These are phyloP conservation scores for Thozetella sp. DNA, from an alignment of 495 filamentous ascomycete species.

Conservation along the genomic window DNA sequence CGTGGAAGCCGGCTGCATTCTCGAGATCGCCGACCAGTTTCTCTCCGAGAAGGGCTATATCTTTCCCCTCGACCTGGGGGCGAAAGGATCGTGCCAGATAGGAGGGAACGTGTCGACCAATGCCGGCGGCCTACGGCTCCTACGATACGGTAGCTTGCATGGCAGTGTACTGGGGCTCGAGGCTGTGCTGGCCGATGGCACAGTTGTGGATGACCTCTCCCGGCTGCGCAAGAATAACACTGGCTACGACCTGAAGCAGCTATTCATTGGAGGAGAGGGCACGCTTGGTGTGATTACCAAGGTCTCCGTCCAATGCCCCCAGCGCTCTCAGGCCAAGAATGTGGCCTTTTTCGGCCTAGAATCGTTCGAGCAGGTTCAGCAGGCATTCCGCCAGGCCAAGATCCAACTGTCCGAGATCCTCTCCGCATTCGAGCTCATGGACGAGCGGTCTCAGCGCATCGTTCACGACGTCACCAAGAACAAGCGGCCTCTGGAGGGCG, in stretches of 20 bases:
- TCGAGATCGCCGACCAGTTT: conserved; percentile 85
- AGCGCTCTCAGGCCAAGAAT: conserved; percentile 80
- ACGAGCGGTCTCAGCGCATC: conserved; percentile 74
- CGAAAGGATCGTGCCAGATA: conserved; percentile 96
- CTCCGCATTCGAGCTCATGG: conserved; percentile 98
- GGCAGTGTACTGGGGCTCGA: conserved; percentile 91
- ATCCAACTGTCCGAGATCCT: conserved; percentile 89
- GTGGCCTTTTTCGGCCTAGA: conserved; percentile 89
- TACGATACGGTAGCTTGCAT: conserved; percentile 93
- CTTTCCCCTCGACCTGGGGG: conserved; percentile 93
- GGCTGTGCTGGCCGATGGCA: conserved; percentile 90
- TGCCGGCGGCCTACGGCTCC: conserved; percentile 85
- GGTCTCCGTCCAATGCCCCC: conserved; percentile 86
- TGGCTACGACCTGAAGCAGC: conserved; percentile 95
- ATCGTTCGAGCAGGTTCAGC: conserved; percentile 81
- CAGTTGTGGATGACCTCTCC: conserved; percentile 83
- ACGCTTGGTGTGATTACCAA: conserved; percentile 94
- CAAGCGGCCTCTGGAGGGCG: conserved; percentile 76
- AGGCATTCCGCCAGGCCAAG: conserved; percentile 85
- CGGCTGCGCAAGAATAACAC: conserved; percentile 95
- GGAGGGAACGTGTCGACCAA: conserved; percentile 99
- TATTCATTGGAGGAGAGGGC: conserved; percentile 94
- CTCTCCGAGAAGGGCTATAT: conserved; percentile 78
- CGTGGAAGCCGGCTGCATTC: conserved; percentile 85
- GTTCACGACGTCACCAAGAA: conserved; percentile 74